Percentiles rank a stretch among this genome's conserved stretches.
phyloP scores from a whole-genome alignment of 2,329 filamentous ascomycete genomes.

The Curvularia sp. region DNA sequence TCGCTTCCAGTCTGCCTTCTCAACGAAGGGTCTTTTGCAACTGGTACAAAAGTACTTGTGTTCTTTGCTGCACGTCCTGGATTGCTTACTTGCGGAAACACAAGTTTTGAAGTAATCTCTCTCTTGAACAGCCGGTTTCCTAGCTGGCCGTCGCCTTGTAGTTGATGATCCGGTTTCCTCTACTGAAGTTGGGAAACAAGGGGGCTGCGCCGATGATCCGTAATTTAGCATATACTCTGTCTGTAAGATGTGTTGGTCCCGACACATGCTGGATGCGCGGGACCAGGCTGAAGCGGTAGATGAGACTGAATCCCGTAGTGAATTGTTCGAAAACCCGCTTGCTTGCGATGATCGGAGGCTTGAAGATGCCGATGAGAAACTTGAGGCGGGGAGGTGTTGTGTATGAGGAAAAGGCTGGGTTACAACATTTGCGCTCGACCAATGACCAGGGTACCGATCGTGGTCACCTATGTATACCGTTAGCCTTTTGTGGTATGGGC shows the following conservation, averaged over 20 bases:
- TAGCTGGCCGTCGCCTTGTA: slow-evolving; percentile 13
- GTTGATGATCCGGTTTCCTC: slow-evolving; percentile 10
- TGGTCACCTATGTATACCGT: slow-evolving; percentile 20
- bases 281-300: slow-evolving; percentile 37
- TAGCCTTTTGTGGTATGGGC: background rate
- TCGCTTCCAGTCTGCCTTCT: slow-evolving; percentile 72
- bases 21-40: slow-evolving; percentile 67
- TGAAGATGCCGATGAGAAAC: slow-evolving; percentile 29
- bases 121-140: slow-evolving; percentile 18
- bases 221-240: slow-evolving; percentile 18
- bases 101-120: slow-evolving; percentile 43
- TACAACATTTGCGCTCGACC: slow-evolving; percentile 13
- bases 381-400: slow-evolving; percentile 29
- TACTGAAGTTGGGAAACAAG: slow-evolving; percentile 6
- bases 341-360: slow-evolving; percentile 26
- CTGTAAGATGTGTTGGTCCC: slow-evolving; percentile 23
- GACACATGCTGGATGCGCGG: slow-evolving; percentile 20
- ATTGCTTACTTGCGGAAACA: slow-evolving; percentile 34
- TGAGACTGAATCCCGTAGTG: slow-evolving; percentile 29
- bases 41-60: slow-evolving; percentile 51
- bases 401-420: slow-evolving; percentile 18
- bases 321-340: slow-evolving; percentile 30
- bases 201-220: slow-evolving; percentile 4
- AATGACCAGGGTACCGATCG: slow-evolving; percentile 14
- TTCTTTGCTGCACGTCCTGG: slow-evolving; percentile 28